A percentile compares a stretch with the other conserved stretches of the same genome.
phyloP scores from a whole-genome alignment of 768 basidiomycete genomes.

The Calocera viscosa region DNA sequence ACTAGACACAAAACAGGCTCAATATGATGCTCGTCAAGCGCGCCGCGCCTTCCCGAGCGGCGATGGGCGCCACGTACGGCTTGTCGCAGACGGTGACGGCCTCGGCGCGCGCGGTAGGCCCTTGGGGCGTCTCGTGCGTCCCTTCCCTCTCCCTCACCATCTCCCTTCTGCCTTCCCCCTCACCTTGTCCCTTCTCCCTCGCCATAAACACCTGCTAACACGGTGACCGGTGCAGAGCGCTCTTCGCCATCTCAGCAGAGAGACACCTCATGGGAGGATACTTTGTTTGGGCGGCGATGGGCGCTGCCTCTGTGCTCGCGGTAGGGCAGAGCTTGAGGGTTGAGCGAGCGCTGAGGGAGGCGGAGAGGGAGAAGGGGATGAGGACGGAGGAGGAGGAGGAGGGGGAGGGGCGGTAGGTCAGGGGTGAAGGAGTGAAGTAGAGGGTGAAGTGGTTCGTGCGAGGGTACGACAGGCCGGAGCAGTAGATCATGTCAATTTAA shows the following conservation, averaged over 20 bases:
- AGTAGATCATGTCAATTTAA: too few relatives aligned
- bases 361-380: neutral
- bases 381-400: too few relatives aligned
- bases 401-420: too few relatives aligned
- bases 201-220: neutral
- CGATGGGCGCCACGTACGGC: constrained; percentile 54
- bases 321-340: neutral
- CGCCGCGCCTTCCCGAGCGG: constrained; percentile 37
- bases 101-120: constrained; percentile 42
- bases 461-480: too few relatives aligned
- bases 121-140: constrained; percentile 38
- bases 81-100: constrained; percentile 38
- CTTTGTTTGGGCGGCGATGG: constrained; percentile 40
- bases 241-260: constrained; percentile 43
- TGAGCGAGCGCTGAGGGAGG: neutral
- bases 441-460: too few relatives aligned
- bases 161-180: neutral
- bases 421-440: too few relatives aligned
- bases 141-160: neutral
- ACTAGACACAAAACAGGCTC: too few relatives aligned
- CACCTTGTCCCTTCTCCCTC: neutral
- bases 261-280: constrained; percentile 40
- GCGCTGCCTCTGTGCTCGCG: neutral
- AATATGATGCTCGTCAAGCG: constrained; percentile 52
- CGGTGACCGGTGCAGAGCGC: constrained; percentile 26